Evolutionary conservation across 257 asterid genomes (phyloP).

Genomic region (Schizonepeta tenuifolia): DNA sequence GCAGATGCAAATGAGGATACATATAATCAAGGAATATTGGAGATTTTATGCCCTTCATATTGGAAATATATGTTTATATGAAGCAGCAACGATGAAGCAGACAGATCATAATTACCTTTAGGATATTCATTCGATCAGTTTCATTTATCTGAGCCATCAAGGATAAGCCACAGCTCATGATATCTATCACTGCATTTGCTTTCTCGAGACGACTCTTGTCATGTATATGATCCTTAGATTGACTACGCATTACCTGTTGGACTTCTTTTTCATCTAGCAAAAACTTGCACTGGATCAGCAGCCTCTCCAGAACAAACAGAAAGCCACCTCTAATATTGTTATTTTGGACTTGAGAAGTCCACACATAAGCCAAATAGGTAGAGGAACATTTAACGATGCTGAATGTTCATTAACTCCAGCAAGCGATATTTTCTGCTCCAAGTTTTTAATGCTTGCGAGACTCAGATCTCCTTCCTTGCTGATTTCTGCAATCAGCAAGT

Average conservation of each 20-base stretch:
- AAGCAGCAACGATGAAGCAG: conserved; percentile 19
- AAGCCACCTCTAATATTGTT: conserved; percentile 85
- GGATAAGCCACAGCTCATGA: conserved; percentile 92
- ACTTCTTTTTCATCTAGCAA: conserved; percentile 97
- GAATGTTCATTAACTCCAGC: conserved; percentile 87
- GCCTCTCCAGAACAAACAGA: conserved; percentile 90
- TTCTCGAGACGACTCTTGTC: conserved; percentile 81
- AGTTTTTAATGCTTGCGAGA: conserved; percentile 70
- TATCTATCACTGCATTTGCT: conserved; percentile 90
- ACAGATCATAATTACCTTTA: conserved; percentile 63
- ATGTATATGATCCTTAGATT: conserved; percentile 49
- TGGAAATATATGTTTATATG: conserved; percentile 14
- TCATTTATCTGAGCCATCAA: conserved; percentile 94
- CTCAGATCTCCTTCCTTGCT: conserved; percentile 66
- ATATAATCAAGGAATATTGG: conserved; percentile 21
- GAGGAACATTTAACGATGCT: conserved; percentile 71
- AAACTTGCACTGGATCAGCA: conserved; percentile 91
- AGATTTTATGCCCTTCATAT: conserved; percentile 8
- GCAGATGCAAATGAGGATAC: conserved; percentile 24
- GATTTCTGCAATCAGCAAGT: conserved; percentile 87
- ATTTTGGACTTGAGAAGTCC: conserved; percentile 90
- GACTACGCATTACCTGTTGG: conserved; percentile 62
- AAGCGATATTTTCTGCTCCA: conserved; percentile 74
- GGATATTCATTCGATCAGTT: conserved; percentile 91
- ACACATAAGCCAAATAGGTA: conserved; percentile 95